Base-by-base conservation (phyloP, 1,284 basidiomycete species). In the Polyporus tsugae region DNA sequence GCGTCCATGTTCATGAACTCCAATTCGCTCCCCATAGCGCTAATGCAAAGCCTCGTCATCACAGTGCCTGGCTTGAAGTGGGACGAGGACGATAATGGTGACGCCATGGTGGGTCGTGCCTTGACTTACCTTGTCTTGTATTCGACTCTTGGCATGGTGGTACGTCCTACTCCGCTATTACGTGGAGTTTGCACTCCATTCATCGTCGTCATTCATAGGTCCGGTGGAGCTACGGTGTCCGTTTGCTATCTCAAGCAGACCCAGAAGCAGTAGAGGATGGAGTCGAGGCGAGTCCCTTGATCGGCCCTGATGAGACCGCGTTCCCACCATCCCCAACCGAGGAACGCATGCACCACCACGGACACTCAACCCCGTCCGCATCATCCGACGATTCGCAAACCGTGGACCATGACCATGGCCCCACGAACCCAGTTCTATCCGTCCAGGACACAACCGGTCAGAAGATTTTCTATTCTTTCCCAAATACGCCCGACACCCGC, bases 61-160 rank as follows among this genome's bases (percentile, higher is more conserved):
- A 93, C 94, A 10, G 95, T 98, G 0, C 92, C 93, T 0, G 90
- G 90, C 13, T 85, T 98, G 41, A 91, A 93, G 76, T 97, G 96
- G 95, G 91, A 87, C 19, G 78, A 86, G 6, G 89, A 93, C 64
- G 96, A 98, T 77, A 92, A 88, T 73, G 86, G 90, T 74, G 87
- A 96, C 74, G 89, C 92, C 42, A 98, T 98, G 95, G 86, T 98
- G 52, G 96, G 96, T 64, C 88, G 96, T 13, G 95, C 97, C 0
- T 83, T 98, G 69, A 96, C 96, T 0, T 98, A 98, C 78, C 87
- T 98, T 52, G 94, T 97, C 6, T 84, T 98, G 22, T 97, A 96
- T 79, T 96, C 94, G 69, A 98, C 96, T 0, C 85, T 98, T 53
- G 96, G 96, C 66, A 98, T 97, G 95, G 89, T 97, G 74, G 92